Conservation (phyloP, 23 red algal species). For the Gracilaria gracilis region DNA sequence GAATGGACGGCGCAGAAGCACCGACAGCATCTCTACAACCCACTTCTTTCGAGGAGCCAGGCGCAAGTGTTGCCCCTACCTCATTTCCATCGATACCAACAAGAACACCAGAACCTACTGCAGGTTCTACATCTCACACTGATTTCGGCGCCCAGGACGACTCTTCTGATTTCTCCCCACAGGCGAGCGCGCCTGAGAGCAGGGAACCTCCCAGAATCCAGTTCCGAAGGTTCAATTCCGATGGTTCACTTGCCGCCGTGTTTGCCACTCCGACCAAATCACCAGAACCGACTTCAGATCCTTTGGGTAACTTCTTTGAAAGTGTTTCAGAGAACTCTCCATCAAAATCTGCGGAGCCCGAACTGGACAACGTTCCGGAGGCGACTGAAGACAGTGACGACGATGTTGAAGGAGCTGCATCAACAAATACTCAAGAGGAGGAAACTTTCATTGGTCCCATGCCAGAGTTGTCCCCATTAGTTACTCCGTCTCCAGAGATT, state of each 20-base stretch:
- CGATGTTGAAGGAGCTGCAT: not conserved
- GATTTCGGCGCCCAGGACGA: not conserved
- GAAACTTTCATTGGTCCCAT: not conserved
- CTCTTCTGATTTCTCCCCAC: not conserved
- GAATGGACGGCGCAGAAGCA: not conserved
- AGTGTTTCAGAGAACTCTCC: not conserved
- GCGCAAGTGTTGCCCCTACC: not conserved
- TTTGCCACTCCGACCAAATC: not conserved
- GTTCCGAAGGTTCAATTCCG: conserved; percentile 27
- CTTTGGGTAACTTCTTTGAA: not conserved
- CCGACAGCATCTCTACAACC: not conserved
- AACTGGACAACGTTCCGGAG: conserved; percentile 11
- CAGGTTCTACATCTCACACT: not conserved
- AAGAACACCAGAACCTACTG: not conserved
- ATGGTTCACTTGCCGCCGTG: conserved; percentile 3
- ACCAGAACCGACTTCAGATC: not conserved
- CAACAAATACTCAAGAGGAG: not conserved
- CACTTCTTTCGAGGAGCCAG: not conserved
- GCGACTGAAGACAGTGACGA: not conserved
- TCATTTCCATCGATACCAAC: not conserved
- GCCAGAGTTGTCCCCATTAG: conserved; percentile 6
- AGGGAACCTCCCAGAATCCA: not conserved
- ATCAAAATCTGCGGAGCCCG: not conserved
- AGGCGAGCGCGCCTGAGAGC: not conserved
- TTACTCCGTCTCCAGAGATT: not conserved